Evolutionary conservation across 257 asterid genomes (phyloP).

Genomic region (Catharanthus roseus): DNA sequence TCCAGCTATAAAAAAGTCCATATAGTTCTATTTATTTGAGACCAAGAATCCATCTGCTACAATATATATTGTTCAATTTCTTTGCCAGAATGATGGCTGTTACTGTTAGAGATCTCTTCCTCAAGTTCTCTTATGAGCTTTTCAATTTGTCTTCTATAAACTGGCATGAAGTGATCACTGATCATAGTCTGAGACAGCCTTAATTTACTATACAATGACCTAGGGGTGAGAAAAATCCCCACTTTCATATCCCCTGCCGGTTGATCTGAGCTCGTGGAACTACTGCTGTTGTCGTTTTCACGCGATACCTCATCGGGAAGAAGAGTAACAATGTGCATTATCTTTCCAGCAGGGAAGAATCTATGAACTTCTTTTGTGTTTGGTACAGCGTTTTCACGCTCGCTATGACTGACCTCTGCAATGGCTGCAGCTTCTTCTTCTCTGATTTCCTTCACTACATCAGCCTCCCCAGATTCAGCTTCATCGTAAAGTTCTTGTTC

Average conservation of each 20-base stretch:
- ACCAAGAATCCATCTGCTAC: slow-evolving; percentile 8
- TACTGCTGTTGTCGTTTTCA: slow-evolving; percentile 26
- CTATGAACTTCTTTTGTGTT: slow-evolving; percentile 78
- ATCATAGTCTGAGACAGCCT: slow-evolving; percentile 90
- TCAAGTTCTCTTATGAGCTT: slow-evolving; percentile 61
- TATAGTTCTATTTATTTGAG: background rate
- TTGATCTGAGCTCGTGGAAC: slow-evolving; percentile 29
- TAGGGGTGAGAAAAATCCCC: slow-evolving; percentile 67
- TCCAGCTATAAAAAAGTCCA: background rate
- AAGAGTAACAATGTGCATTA: slow-evolving; percentile 84
- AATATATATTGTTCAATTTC: slow-evolving; percentile 22
- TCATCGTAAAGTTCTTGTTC: slow-evolving; percentile 80
- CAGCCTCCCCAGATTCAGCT: slow-evolving; percentile 38
- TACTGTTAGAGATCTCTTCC: slow-evolving; percentile 32
- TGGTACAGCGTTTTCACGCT: slow-evolving; percentile 42
- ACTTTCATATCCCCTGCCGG: slow-evolving; percentile 42
- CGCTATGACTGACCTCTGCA: slow-evolving; percentile 53
- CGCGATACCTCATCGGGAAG: slow-evolving; percentile 31
- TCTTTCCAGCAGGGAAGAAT: slow-evolving; percentile 82
- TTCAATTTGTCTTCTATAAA: slow-evolving; percentile 75
- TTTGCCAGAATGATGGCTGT: slow-evolving; percentile 7
- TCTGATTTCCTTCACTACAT: slow-evolving; percentile 56
- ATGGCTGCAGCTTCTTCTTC: slow-evolving; percentile 81
- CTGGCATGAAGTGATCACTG: slow-evolving; percentile 94
- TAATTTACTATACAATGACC: slow-evolving; percentile 70